Base-by-base conservation (phyloP, 1,284 basidiomycete genomes). In the Tetrapyrgos nigripes region DNA sequence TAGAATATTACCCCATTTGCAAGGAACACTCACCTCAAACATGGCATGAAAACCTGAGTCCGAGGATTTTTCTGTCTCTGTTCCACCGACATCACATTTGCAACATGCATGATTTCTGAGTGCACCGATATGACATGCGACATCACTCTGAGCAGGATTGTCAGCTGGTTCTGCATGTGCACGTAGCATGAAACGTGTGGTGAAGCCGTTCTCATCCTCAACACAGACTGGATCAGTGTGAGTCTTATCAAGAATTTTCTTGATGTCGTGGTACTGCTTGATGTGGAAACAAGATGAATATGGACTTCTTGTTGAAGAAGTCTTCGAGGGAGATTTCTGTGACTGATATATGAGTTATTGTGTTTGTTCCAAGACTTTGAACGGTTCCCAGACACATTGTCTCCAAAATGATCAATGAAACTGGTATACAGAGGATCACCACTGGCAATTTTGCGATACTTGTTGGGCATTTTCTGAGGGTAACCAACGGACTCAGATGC, bases 361-460 rank as follows among this genome's bases (percentile, higher is more conserved):
- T 69, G 67, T 53, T 69, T 68, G 56, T 68, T 65, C 45, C 63
- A 68, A 31, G 64, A 65, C 52, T 70, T 70, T 31, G 65, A 62
- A 4, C 53, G 43, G 31, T 68, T 66, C 1, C 68, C 69, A 0
- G 64, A 67, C 0, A 65, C 60, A 28, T 66, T 57, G 45, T 67
- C 64, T 4, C 31, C 54, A 64, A 64, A 66, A 5, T 58, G 6
- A 1, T 64, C 51, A 11, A 65, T 24, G 58, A 61, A 58, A 1
- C 65, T 49, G 8, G 60, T 58, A 17, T 35, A 60, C 1, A 64
- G 24, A 24, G 65, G 62, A 3, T 66, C 60, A n/a, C 45, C 58
- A 1, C 61, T 35, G 14, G 55, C 60, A 9, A 64, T 45, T 8
- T 23, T 19, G 1, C 24, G 57, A 24, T 48, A 27, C 1, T 10